Percentiles rank a stretch among this genome's conserved stretches.
Conservation (phyloP, 768 basidiomycete species). For the Rhodocollybia butyracea region DNA sequence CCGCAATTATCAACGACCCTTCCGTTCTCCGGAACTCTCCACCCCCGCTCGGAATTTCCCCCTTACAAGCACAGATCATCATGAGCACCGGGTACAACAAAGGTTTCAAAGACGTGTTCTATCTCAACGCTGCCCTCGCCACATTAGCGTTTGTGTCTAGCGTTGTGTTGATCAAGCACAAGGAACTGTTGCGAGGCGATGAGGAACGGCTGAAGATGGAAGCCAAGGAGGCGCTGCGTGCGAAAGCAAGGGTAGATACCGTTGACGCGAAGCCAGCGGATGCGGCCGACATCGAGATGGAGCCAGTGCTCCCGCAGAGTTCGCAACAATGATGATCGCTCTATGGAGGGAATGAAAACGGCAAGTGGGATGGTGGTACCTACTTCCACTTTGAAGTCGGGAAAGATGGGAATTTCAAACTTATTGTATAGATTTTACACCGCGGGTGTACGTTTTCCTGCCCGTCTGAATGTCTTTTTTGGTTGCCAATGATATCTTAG, state of each 20-base stretch:
- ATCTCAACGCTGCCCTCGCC: conserved; percentile 54
- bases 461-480: too few species aligned
- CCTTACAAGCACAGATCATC: conserved; percentile 19
- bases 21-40: conserved; percentile 30
- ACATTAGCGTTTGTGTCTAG: conserved; percentile 52
- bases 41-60: conserved; percentile 24
- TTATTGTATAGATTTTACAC: too few species aligned
- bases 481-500: too few species aligned
- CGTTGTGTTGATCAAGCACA: conserved; percentile 58
- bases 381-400: too few species aligned
- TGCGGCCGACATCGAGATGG: neutral
- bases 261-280: neutral
- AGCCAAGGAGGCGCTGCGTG: neutral
- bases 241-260: neutral
- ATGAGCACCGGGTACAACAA: conserved; percentile 47
- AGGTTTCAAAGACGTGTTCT: conserved; percentile 60
- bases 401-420: too few species aligned
- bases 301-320: neutral
- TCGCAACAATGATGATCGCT: too few species aligned
- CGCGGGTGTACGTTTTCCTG: too few species aligned
- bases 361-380: too few species aligned
- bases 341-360: too few species aligned
- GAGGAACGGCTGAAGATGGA: conserved; percentile 40
- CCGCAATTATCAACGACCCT: conserved; percentile 48
- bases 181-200: conserved; percentile 55